Conservation (phyloP, 345 rosid genomes). For the Brassica rapa region DNA sequence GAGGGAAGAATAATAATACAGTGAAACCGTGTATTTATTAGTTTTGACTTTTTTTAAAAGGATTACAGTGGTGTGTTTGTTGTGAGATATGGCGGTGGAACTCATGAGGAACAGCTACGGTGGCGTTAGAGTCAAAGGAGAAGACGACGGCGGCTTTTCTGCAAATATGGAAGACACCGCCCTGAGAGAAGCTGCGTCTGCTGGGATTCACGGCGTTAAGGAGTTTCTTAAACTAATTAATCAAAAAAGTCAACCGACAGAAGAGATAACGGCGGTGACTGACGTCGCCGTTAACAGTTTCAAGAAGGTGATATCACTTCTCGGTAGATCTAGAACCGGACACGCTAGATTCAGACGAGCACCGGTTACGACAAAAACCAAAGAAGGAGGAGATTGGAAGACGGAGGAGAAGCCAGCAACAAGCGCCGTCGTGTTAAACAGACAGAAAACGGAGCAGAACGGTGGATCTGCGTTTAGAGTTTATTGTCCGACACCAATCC, state of each 20-base stretch:
- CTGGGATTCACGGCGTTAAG: constrained; percentile 81
- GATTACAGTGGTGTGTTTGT: not conserved
- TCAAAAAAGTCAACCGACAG: constrained; percentile 48
- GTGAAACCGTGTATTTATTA: not conserved
- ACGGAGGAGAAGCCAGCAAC: constrained; percentile 21
- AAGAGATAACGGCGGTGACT: constrained; percentile 61
- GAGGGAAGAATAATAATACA: not conserved
- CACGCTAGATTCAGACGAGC: constrained; percentile 87
- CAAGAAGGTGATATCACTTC: constrained; percentile 69
- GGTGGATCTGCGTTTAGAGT: constrained; percentile 62
- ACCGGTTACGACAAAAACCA: constrained; percentile 17
- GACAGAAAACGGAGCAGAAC: constrained; percentile 37
- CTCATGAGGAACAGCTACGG: constrained; percentile 28
- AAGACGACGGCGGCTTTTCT: constrained; percentile 9
- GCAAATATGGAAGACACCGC: constrained; percentile 55
- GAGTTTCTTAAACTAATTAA: constrained; percentile 61
- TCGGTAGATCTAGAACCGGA: constrained; percentile 75
- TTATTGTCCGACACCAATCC: constrained; percentile 67
- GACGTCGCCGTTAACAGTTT: constrained; percentile 75
- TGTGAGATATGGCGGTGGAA: constrained; percentile 27
- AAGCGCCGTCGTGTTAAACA: constrained; percentile 18
- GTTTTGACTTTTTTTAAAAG: not conserved
- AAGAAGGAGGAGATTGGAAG: not conserved
- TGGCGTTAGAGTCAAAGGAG: constrained; percentile 21
- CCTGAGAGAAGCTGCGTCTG: constrained; percentile 69